Percentiles rank a stretch among this genome's conserved stretches.
Evolutionary conservation across 2,329 filamentous ascomycete species (phyloP).

Genomic region (Coleophoma eucalyptorum): DNA sequence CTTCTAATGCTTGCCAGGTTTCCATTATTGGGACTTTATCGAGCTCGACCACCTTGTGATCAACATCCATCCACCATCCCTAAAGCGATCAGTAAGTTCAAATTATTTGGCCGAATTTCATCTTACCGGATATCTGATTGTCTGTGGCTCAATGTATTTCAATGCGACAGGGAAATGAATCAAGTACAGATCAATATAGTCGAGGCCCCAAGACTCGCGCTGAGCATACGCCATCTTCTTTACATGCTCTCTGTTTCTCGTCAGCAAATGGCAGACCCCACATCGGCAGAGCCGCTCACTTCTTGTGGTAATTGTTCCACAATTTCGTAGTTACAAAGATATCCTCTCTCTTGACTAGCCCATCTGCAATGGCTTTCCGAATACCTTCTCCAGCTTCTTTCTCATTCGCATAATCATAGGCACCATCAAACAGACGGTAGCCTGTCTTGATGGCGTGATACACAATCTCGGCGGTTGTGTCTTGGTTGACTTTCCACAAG

Average conservation of each 20-base stretch:
- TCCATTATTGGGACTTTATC: slow-evolving; percentile 70
- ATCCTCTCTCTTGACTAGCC: slow-evolving; percentile 57
- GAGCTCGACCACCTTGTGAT: slow-evolving; percentile 54
- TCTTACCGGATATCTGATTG: slow-evolving; percentile 14
- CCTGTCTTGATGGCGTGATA: slow-evolving; percentile 58
- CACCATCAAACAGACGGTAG: slow-evolving; percentile 49
- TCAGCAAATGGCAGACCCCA: too few relatives aligned
- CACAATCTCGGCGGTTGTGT: slow-evolving; percentile 56
- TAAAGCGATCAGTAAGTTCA: slow-evolving; percentile 8
- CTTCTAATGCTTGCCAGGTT: slow-evolving; percentile 78
- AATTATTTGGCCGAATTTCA: slow-evolving; percentile 13
- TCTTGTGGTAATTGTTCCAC: slow-evolving; percentile 51
- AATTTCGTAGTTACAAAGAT: slow-evolving; percentile 66
- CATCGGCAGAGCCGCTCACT: background rate
- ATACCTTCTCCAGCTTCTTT: slow-evolving; percentile 62
- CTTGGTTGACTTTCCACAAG: slow-evolving; percentile 65
- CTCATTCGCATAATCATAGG: slow-evolving; percentile 61
- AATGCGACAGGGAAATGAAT: slow-evolving; percentile 54
- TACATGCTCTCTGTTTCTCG: slow-evolving; percentile 40
- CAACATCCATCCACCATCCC: slow-evolving; percentile 56
- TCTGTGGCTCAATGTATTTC: slow-evolving; percentile 63
- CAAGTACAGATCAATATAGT: slow-evolving; percentile 50
- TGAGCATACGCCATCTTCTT: slow-evolving; percentile 56
- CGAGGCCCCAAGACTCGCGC: slow-evolving; percentile 42
- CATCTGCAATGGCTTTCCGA: slow-evolving; percentile 49